A percentile compares a stretch with the other conserved stretches of the same genome.
phyloP scores from a whole-genome alignment of 2,329 filamentous ascomycete genomes.

The Fonsecaea pugnacius region DNA sequence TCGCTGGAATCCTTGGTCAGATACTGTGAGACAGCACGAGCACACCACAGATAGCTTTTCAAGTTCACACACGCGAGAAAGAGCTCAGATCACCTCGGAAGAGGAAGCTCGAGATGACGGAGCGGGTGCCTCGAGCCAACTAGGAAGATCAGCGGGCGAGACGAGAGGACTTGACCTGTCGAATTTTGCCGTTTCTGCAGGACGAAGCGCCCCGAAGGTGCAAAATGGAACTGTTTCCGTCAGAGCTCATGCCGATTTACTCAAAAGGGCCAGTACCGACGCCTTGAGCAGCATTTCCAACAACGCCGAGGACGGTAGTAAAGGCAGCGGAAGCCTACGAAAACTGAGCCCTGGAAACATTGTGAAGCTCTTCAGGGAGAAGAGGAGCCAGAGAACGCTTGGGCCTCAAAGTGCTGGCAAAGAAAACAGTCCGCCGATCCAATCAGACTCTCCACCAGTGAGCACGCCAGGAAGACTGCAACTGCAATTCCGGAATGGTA shows the following conservation, averaged over 20 bases:
- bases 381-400: conserved; percentile 23
- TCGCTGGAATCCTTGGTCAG: conserved; percentile 35
- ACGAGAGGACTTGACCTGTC: conserved; percentile 18
- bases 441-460: conserved; percentile 23
- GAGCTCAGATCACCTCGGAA: conserved; percentile 43
- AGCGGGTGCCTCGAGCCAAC: not conserved
- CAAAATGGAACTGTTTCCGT: conserved; percentile 3
- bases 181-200: conserved; percentile 19
- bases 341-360: conserved; percentile 34
- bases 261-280: conserved; percentile 15
- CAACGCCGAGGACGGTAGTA: conserved; percentile 24
- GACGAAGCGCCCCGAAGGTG: conserved; percentile 16
- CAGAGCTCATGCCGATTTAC: conserved; percentile 25
- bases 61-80: conserved; percentile 45
- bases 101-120: not conserved
- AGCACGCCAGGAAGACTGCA: conserved; percentile 31
- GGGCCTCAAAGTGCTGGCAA: conserved; percentile 24
- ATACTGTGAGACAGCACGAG: conserved; percentile 9
- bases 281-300: conserved; percentile 23
- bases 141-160: not conserved
- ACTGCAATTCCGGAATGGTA: conserved; percentile 30
- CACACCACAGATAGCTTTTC: not conserved
- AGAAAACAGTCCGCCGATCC: conserved; percentile 30
- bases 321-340: conserved; percentile 19
- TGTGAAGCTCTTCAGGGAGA: conserved; percentile 27